Base-by-base conservation (phyloP, 192 early-diverging fungal genomes). In the Podila horticola region DNA sequence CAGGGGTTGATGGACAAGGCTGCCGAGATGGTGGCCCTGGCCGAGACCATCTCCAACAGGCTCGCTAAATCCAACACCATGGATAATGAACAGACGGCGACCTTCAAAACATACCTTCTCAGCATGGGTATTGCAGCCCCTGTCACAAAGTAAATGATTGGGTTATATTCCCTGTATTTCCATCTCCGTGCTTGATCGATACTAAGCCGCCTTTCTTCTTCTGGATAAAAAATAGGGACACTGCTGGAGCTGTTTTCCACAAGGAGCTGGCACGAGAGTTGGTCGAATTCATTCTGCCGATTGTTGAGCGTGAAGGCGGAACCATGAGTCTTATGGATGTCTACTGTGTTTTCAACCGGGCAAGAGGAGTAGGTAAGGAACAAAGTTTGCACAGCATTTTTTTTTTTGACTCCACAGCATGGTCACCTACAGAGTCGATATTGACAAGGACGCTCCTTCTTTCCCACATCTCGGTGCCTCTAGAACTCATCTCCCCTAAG, bases 261-360 rank as follows among this genome's bases (percentile, higher is more conserved):
- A 85, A 93, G 74, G 95, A 98, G 69, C 89, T 99, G 36, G 92
- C 96, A 9, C 83, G 90, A 33, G 93, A 99, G 84, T 83, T 99
- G 22, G 89, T 91, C 24, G 94, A 97, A 48, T 97, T 96, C 62
- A 76, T 97, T 31, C 79, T 86, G 26, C 92, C 89, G 50, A 84
- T 95, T 28, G 84, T 97, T 13, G 77, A 84, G 24, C 85, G 87
- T 19, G 70, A 89, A 50, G 89, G 90, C 50, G 93, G 91, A 3
- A 95, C 95, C 29, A 93, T 95, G 79, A 83, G 95, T 24, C 84
- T 99, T 2, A 91, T 94, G 7, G 97, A 98, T 71, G 86, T 96
- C 11, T 99, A 97, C 82, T 98, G 97, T 74, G 73, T 99, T 50
- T 97, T 95, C 79, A 99, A 99, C 77, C 91, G 96, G 5, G 97